Conservation (phyloP, 257 asterid species). For the Solanum bukasovii region DNA sequence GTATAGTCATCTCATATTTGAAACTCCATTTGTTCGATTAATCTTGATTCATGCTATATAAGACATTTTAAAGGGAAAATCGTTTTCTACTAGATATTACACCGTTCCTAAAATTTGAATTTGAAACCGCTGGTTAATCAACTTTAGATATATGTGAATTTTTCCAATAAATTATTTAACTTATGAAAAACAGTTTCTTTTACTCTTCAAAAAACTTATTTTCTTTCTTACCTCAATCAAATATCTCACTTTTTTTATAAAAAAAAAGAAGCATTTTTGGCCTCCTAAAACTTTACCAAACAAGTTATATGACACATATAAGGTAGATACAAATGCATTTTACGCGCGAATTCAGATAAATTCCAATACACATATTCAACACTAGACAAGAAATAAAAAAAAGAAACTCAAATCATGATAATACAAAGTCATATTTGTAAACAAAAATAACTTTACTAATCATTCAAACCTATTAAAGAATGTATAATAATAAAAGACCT, state of each 20-base stretch:
- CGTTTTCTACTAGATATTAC: fast-evolving
- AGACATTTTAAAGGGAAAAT: not conserved
- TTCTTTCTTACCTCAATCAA: not conserved
- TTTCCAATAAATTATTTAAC: not conserved
- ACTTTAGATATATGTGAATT: not conserved
- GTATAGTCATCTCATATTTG: not conserved
- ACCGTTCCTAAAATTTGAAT: fast-evolving
- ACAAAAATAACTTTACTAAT: not conserved
- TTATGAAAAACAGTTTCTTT: too few relatives aligned
- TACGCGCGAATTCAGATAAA: not conserved
- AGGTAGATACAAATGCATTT: too few relatives aligned
- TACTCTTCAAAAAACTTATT: not conserved
- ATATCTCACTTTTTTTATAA: not conserved
- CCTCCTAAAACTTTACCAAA: not conserved
- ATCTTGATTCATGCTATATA: fast-evolving
- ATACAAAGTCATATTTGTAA: not conserved
- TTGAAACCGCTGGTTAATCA: not conserved
- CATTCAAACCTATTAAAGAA: too few relatives aligned
- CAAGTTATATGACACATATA: not conserved
- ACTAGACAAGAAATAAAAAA: too few relatives aligned
- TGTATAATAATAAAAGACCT: too few relatives aligned
- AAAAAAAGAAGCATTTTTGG: not conserved
- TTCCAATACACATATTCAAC: not conserved
- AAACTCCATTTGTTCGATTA: not conserved
- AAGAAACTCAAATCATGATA: too few relatives aligned